phyloP scores from a whole-genome alignment of 78 protist species.

The Parvularia atlantis region DNA sequence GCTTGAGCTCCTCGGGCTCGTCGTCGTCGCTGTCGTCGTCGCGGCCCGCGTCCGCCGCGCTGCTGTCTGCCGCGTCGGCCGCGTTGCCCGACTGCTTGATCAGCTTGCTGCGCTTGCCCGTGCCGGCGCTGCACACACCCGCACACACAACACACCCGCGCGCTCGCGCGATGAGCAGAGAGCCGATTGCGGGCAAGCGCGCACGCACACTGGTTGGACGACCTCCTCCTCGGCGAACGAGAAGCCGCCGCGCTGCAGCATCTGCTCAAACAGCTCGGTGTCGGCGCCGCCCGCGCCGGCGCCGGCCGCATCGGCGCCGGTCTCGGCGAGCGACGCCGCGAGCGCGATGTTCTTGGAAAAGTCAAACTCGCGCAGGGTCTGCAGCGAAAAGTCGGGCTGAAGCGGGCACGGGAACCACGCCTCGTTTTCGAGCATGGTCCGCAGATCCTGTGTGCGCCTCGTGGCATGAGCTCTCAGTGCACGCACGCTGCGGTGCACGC shows the following conservation, averaged over 20 bases:
- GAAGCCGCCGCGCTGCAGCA: too few relatives aligned
- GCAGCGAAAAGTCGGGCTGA: not conserved
- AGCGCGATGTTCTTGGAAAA: not conserved
- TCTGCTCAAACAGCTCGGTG: too few relatives aligned
- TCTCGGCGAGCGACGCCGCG: not conserved
- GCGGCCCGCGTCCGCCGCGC: not conserved
- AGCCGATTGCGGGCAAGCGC: too few relatives aligned
- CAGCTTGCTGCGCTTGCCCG: not conserved
- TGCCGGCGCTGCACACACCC: not conserved
- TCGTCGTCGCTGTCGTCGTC: not conserved
- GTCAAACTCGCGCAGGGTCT: not conserved
- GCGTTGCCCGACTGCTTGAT: not conserved
- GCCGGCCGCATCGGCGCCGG: not conserved
- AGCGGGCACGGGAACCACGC: constrained; percentile 4
- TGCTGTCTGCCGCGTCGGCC: not conserved
- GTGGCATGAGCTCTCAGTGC: too few relatives aligned
- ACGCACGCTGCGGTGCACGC: too few relatives aligned
- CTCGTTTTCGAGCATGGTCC: constrained; percentile 6
- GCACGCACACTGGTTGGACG: too few relatives aligned
- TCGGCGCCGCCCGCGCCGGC: not conserved
- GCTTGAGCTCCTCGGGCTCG: too few relatives aligned
- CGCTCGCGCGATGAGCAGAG: too few relatives aligned
- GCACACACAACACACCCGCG: too few relatives aligned
- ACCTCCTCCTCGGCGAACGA: too few relatives aligned
- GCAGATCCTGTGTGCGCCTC: not conserved